phyloP scores from a whole-genome alignment of 257 asterid genomes.

The Solanum gandarillasii region DNA sequence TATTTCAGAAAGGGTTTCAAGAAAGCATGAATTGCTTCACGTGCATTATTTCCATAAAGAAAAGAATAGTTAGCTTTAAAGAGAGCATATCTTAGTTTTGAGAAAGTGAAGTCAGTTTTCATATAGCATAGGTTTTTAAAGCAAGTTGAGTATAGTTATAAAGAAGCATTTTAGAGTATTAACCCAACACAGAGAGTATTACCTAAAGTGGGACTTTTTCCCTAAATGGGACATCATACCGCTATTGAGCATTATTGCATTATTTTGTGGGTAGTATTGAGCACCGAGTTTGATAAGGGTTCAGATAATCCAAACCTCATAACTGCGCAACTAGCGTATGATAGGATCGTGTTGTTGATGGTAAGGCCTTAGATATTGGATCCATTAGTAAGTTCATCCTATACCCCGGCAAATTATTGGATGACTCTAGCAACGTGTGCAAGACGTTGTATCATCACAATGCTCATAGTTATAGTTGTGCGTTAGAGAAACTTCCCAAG shows the following conservation, averaged over 20 bases:
- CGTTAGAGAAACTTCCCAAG: not conserved
- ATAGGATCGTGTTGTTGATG: not conserved
- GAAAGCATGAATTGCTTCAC: not conserved
- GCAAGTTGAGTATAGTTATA: not conserved
- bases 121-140: not conserved
- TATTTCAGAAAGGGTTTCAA: not conserved
- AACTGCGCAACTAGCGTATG: not conserved
- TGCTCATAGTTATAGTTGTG: not conserved
- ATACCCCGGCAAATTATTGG: not conserved
- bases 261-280: not conserved
- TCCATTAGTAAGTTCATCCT: not conserved
- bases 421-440: not conserved
- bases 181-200: not conserved
- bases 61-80: not conserved
- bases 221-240: not conserved
- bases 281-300: not conserved
- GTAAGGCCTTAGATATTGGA: not conserved
- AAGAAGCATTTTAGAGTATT: not conserved
- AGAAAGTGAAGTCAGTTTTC: not conserved
- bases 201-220: not conserved
- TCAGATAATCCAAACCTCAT: not conserved
- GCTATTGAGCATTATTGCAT: not conserved
- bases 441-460: not conserved
- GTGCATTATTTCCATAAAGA: not conserved
- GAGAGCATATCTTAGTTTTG: not conserved